Conservation (phyloP, 2,329 filamentous ascomycete genomes). For the Talaromyces verruculosus region DNA sequence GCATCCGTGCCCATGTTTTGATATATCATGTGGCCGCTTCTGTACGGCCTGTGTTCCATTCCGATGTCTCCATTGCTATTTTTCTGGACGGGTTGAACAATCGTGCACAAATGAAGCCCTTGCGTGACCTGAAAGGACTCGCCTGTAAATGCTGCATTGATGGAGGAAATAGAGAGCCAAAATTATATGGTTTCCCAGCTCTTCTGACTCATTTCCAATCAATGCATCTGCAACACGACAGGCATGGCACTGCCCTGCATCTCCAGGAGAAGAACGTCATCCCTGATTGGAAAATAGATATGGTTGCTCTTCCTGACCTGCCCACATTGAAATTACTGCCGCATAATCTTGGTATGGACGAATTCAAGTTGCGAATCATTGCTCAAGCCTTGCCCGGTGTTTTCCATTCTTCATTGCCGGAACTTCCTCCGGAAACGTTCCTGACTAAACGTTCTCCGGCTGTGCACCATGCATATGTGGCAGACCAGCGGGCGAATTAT, state of each 20-base stretch:
- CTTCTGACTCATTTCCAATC: constrained; percentile 42
- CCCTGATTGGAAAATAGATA: constrained; percentile 59
- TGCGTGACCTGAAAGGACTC: constrained; percentile 56
- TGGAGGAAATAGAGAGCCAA: constrained; percentile 24
- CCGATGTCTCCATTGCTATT: constrained; percentile 58
- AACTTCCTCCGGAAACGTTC: constrained; percentile 12
- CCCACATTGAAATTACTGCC: constrained; percentile 21
- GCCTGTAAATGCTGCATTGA: constrained; percentile 55
- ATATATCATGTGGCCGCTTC: constrained; percentile 62
- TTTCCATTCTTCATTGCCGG: constrained; percentile 28
- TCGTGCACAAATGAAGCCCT: constrained; percentile 57
- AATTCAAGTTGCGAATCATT: constrained; percentile 54
- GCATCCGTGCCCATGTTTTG: constrained; percentile 62
- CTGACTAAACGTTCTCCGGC: constrained; percentile 14
- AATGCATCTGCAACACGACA: constrained; percentile 34
- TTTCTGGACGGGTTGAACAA: constrained; percentile 61
- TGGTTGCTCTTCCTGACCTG: constrained; percentile 60
- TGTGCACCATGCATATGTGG: constrained; percentile 4
- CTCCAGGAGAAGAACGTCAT: constrained; percentile 29
- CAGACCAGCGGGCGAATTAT: constrained; percentile 6
- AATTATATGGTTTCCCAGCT: constrained; percentile 33
- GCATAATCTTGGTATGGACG: constrained; percentile 50
- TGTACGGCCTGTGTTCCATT: constrained; percentile 59
- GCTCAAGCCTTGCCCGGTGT: constrained; percentile 52
- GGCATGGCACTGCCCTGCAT: constrained; percentile 24